Conservation (phyloP, 192 early-diverging fungal species). For the Backusella mclennaniae region DNA sequence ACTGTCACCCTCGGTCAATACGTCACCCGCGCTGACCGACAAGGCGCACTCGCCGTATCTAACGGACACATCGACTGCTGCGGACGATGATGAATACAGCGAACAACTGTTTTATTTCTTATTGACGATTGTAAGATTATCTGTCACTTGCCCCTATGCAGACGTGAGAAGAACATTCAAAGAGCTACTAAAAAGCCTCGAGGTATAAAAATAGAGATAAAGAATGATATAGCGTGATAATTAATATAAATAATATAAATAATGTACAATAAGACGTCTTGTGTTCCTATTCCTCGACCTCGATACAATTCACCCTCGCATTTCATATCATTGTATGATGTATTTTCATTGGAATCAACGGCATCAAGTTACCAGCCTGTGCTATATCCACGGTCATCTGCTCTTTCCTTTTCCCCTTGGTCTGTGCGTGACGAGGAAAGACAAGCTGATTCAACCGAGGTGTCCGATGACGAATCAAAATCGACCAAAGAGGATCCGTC, state of each 20-base stretch:
- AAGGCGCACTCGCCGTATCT: not conserved
- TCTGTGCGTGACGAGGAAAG: conserved; percentile 3
- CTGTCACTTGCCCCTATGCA: conserved; percentile 47
- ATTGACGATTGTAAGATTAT: conserved; percentile 47
- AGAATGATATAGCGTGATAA: no score
- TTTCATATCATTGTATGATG: conserved; percentile 49
- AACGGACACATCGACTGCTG: not conserved
- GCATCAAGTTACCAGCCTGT: conserved; percentile 5
- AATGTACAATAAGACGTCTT: conserved; percentile 18
- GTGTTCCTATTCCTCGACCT: conserved; percentile 45
- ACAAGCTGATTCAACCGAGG: not conserved
- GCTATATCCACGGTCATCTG: conserved; percentile 32
- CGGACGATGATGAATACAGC: conserved; percentile 18
- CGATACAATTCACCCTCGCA: conserved; percentile 50
- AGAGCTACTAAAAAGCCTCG: conserved; percentile 39
- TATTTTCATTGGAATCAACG: conserved; percentile 48
- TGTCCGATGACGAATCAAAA: not conserved
- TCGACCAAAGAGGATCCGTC: not conserved
- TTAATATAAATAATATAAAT: no score
- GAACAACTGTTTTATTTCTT: conserved; percentile 43
- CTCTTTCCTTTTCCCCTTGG: conserved; percentile 43
- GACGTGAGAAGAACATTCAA: conserved; percentile 52
- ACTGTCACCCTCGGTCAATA: conserved; percentile 12
- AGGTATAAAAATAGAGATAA: conserved; percentile 22
- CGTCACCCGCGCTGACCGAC: not conserved